phyloP scores from a whole-genome alignment of 2,329 filamentous ascomycete genomes.

The Xylariales sp. region DNA sequence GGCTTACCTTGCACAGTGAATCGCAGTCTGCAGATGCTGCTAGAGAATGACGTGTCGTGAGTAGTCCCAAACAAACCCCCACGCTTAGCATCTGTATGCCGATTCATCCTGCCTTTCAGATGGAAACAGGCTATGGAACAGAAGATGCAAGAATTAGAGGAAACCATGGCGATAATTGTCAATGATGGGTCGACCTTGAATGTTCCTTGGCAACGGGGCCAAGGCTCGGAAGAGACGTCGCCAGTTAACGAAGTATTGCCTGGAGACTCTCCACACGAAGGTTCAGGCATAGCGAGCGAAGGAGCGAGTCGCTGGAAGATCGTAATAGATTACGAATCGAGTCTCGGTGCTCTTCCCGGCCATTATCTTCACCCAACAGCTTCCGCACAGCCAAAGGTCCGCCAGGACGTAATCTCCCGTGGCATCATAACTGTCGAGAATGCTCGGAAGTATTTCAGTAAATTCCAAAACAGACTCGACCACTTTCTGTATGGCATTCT shows the following conservation, averaged over 20 bases:
- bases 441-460: slow-evolving; percentile 43
- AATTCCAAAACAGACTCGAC: slow-evolving; percentile 46
- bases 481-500: slow-evolving; percentile 42
- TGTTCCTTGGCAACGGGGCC: background rate
- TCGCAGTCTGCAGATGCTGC: slow-evolving; percentile 10
- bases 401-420: slow-evolving; percentile 30
- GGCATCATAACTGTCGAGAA: slow-evolving; percentile 40
- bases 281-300: background rate
- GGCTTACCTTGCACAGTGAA: slow-evolving; percentile 9
- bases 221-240: background rate
- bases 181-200: background rate
- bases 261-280: background rate
- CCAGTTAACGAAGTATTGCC: background rate
- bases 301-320: slow-evolving; percentile 1
- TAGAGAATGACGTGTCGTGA: slow-evolving; percentile 10
- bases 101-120: background rate
- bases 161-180: background rate
- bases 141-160: slow-evolving; percentile 7
- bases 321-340: slow-evolving; percentile 10
- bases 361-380: background rate
- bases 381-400: background rate
- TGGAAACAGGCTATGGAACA: slow-evolving; percentile 10
- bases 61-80: too few relatives aligned
- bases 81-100: too few relatives aligned
- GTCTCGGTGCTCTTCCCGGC: slow-evolving; percentile 8